phyloP scores from a whole-genome alignment of 2,329 filamentous ascomycete species.

The Scytalidium lignicola region DNA sequence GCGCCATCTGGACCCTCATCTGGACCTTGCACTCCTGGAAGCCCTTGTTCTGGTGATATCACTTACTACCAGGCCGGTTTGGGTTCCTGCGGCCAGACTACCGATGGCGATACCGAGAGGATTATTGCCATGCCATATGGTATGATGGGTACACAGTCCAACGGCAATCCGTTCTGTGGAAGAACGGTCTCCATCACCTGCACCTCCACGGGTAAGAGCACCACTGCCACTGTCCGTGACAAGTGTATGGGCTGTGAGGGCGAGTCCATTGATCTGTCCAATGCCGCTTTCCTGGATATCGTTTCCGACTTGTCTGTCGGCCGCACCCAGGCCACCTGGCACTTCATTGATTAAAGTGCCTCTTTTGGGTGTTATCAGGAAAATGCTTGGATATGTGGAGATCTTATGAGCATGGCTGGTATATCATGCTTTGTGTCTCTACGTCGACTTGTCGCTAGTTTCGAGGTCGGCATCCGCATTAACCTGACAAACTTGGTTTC shows the following conservation, averaged over 20 bases:
- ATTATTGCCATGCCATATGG: slow-evolving; percentile 64
- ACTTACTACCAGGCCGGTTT: slow-evolving; percentile 70
- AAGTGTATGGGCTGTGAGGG: slow-evolving; percentile 67
- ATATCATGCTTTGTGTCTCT: neutral
- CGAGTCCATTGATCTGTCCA: slow-evolving; percentile 55
- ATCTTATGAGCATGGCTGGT: neutral
- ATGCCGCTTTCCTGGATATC: slow-evolving; percentile 50
- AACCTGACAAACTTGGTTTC: too few species aligned
- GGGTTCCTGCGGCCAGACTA: slow-evolving; percentile 62
- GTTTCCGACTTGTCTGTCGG: slow-evolving; percentile 41
- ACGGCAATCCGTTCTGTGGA: slow-evolving; percentile 67
- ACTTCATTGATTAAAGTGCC: slow-evolving; percentile 30
- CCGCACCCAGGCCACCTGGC: slow-evolving; percentile 39
- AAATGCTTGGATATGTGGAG: neutral
- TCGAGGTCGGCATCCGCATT: too few species aligned
- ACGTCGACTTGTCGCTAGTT: too few species aligned
- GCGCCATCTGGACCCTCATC: slow-evolving; percentile 15
- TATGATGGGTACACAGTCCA: slow-evolving; percentile 60
- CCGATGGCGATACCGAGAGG: slow-evolving; percentile 48
- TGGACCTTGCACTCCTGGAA: slow-evolving; percentile 27
- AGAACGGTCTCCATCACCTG: slow-evolving; percentile 65
- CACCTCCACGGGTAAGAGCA: slow-evolving; percentile 51
- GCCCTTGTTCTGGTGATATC: slow-evolving; percentile 53
- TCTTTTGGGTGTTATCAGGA: neutral
- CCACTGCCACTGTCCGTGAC: slow-evolving; percentile 59